These are phyloP conservation scores for Neurospora intermedia DNA, from an alignment of 495 filamentous ascomycete genomes.

Conservation along the genomic window DNA sequence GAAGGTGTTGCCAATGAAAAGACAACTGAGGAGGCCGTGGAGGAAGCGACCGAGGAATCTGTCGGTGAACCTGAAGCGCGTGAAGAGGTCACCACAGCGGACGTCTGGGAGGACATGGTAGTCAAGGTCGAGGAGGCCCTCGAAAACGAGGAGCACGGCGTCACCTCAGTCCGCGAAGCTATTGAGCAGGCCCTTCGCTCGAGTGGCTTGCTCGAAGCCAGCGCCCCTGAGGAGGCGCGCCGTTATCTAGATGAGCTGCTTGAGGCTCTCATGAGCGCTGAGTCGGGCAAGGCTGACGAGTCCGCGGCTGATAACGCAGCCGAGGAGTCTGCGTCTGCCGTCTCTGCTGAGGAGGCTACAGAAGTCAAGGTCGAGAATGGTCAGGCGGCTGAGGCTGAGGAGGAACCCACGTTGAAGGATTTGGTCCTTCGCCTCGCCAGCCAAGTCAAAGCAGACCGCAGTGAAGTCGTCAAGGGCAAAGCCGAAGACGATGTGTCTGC, in stretches of 20 bases:
- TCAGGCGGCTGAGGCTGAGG: constrained; percentile 9
- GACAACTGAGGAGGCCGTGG: not conserved
- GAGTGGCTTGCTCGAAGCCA: constrained; percentile 30
- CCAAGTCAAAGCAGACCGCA: constrained; percentile 2
- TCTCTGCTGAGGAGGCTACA: not conserved
- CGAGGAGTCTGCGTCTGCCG: constrained; percentile 1
- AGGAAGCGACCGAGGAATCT: constrained; percentile 1
- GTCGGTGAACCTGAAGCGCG: not conserved
- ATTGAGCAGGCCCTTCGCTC: constrained; percentile 34
- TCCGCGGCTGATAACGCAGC: constrained; percentile 1
- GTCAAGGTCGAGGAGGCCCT: constrained; percentile 43
- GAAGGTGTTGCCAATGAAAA: constrained; percentile 4
- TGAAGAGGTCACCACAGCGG: constrained; percentile 15
- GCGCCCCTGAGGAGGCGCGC: constrained; percentile 22
- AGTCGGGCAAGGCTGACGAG: constrained; percentile 5
- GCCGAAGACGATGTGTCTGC: constrained; percentile 2
- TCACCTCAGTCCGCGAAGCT: constrained; percentile 31
- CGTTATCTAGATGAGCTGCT: constrained; percentile 32
- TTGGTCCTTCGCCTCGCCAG: constrained; percentile 16
- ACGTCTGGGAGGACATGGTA: constrained; percentile 43
- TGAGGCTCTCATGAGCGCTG: constrained; percentile 23
- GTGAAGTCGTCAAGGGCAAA: constrained; percentile 1
- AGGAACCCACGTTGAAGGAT: constrained; percentile 17
- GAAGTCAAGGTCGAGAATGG: constrained; percentile 6
- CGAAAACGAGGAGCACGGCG: constrained; percentile 40